Percentiles rank a stretch among this genome's conserved stretches.
Conservation (phyloP, 306 rosid species). For the Abrus pulchellus region DNA sequence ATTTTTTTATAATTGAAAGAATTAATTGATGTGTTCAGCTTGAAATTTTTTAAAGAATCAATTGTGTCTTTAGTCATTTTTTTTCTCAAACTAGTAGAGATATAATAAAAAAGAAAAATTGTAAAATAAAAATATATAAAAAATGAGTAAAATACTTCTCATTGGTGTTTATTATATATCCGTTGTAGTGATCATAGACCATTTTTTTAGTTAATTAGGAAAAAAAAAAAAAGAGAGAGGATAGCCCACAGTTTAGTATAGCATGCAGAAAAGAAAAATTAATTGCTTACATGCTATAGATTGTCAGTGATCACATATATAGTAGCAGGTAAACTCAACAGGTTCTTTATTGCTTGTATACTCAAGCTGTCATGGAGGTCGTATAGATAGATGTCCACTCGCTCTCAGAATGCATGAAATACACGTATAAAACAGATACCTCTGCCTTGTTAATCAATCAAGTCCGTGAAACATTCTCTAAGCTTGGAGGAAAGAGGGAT, state of each 20-base stretch:
- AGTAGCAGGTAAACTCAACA: constrained; percentile 21
- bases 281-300: constrained; percentile 13
- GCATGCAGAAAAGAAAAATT: constrained; percentile 29
- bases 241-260: constrained; percentile 36
- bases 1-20: too few species aligned
- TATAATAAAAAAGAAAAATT: too few species aligned
- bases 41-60: too few species aligned
- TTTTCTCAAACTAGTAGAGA: too few species aligned
- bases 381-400: constrained; percentile 16
- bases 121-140: background rate
- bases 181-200: background rate
- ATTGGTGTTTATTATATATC: constrained; percentile 16
- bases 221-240: background rate
- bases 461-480: background rate
- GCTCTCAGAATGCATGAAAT: constrained; percentile 25
- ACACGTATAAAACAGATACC: constrained; percentile 20
- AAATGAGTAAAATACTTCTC: background rate
- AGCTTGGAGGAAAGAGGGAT: background rate
- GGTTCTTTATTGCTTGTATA: constrained; percentile 1
- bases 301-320: background rate
- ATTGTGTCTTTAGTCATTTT: too few species aligned
- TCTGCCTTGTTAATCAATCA: background rate
- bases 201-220: background rate
- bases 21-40: too few species aligned
- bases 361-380: background rate